Evolutionary conservation across 768 basidiomycete species (phyloP).

Genomic region (Sarcodon aspratus): DNA sequence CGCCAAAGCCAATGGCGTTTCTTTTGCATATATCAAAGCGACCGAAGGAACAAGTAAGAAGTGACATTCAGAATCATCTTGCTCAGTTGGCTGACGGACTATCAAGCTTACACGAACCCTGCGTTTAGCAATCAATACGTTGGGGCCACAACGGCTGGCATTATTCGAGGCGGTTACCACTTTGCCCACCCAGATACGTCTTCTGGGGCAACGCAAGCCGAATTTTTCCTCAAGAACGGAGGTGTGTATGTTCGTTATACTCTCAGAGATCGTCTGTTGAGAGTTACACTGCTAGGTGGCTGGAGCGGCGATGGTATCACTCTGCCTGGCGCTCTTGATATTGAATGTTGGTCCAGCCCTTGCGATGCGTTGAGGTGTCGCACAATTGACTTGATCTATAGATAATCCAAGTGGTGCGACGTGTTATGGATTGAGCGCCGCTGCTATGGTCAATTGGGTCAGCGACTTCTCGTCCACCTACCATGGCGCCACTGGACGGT

Average conservation of each 20-base stretch:
- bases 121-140: slow-evolving; percentile 38
- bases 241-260: slow-evolving; percentile 18
- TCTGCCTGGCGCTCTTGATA: slow-evolving; percentile 53
- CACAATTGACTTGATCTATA: slow-evolving; percentile 10
- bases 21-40: slow-evolving; percentile 57
- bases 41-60: slow-evolving; percentile 46
- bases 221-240: slow-evolving; percentile 46
- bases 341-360: slow-evolving; percentile 34
- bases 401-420: slow-evolving; percentile 38
- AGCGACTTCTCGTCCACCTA: slow-evolving; percentile 52
- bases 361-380: not conserved
- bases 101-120: slow-evolving; percentile 25
- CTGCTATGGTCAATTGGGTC: slow-evolving; percentile 56
- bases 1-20: slow-evolving; percentile 37
- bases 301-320: slow-evolving; percentile 48
- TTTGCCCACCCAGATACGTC: slow-evolving; percentile 44
- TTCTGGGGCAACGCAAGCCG: slow-evolving; percentile 47
- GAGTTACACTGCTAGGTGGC: slow-evolving; percentile 23
- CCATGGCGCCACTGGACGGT: slow-evolving; percentile 34
- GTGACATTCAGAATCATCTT: not conserved
- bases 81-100: slow-evolving; percentile 8
- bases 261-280: not conserved
- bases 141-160: slow-evolving; percentile 40
- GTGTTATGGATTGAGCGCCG: slow-evolving; percentile 42
- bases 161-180: slow-evolving; percentile 53